These are phyloP conservation scores for Puccinia polysora DNA, from an alignment of 1,284 basidiomycete species.

Conservation along the genomic window DNA sequence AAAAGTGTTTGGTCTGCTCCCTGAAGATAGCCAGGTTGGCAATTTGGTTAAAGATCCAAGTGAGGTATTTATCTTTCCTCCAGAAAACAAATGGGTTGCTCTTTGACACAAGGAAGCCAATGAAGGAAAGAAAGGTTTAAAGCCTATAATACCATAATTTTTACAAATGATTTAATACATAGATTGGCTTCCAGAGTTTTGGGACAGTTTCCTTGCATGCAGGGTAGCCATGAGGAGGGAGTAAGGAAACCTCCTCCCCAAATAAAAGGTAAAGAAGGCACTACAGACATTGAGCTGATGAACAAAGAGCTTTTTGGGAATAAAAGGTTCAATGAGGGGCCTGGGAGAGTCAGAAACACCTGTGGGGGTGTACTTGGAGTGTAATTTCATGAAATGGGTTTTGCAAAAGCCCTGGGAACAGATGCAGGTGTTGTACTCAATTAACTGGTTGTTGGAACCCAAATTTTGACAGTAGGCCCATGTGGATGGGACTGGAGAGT, in stretches of 20 bases:
- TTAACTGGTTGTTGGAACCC: not conserved
- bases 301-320: not conserved
- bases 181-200: not conserved
- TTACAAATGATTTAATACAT: not conserved
- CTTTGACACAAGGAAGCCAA: not conserved
- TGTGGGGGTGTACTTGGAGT: not conserved
- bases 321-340: not conserved
- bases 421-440: not conserved
- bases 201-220: not conserved
- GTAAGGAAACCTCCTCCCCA: not conserved
- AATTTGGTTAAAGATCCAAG: not conserved
- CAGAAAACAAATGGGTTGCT: not conserved
- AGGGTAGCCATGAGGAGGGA: not conserved
- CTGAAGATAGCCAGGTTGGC: not conserved
- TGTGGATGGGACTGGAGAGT: not conserved
- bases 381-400: not conserved
- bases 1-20: not conserved
- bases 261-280: not conserved
- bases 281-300: not conserved
- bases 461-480: not conserved
- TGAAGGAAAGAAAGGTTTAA: not conserved
- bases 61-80: not conserved
- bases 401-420: not conserved
- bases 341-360: not conserved
- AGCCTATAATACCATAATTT: not conserved